Evolutionary conservation across 2,329 filamentous ascomycete species (phyloP), one percentile per base, ranked within the genome.

Genomic region (Talaromyces sp.): DNA sequence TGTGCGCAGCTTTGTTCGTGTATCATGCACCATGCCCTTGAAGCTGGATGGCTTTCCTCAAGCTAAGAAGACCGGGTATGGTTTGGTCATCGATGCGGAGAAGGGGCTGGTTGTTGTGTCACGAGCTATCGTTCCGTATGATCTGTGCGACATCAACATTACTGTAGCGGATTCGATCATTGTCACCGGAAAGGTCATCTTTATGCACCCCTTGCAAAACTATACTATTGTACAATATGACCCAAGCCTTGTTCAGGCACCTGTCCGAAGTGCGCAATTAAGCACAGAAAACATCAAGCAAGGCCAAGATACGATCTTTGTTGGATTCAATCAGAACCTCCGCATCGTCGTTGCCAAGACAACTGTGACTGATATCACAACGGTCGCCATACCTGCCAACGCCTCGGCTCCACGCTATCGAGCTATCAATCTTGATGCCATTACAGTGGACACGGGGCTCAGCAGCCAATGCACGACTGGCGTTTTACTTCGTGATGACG

Each of bases 31-130:
- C 27, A 94, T 99, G 89, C 95, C 95, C 0, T 82, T 99, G 68
- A 98, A 98, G 82, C 85, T 99, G 10, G 95, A 99, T 75, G 95
- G 95, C n/a, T 99, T 97, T 76, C 96, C 95, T 6, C 92, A 95
- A 76, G 92, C 95, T 70, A 86, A 93, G 58, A 95, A 96, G 79
- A 95, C 93, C 81, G 95, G 95, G 0, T 97, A 97, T 84, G 95
- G 95, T 45, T 82, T 99, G 43, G 94, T 99, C n/a, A 91, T 99
- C 68, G 95, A 99, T 78, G 95, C 96, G 0, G 92, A 96, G 67
- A 94, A 97, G 80, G 95, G 95, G 19, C 84, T 99, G 19, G 95
- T 99, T 7, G 86, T 98, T 66, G 94, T 98, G 63, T 98, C 95
- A 1, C 84, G 95, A 74, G 94, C 96, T 1, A 92, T 97, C 68